These are phyloP conservation scores for Reutealis trisperma DNA, from an alignment of 345 rosid species.

Conservation along the genomic window DNA sequence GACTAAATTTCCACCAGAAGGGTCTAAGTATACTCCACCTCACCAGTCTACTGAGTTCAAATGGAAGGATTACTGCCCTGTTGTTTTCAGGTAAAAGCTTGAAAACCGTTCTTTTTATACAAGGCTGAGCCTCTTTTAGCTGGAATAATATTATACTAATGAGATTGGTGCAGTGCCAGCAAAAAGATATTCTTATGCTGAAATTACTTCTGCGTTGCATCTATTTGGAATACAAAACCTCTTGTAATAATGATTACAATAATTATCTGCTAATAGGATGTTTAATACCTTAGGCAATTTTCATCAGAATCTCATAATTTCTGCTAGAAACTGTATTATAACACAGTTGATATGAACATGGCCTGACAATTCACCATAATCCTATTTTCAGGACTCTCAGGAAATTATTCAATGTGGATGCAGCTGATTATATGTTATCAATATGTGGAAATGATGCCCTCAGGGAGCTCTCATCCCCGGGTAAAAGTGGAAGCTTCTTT, in stretches of 20 bases:
- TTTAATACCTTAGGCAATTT: neutral
- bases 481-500: constrained; percentile 97
- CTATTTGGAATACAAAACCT: neutral
- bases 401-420: constrained; percentile 84
- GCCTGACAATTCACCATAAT: constrained; percentile 18
- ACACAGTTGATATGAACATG: neutral
- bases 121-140: constrained; percentile 1
- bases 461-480: constrained; percentile 96
- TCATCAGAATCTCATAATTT: neutral
- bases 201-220: neutral
- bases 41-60: constrained; percentile 87
- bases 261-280: neutral
- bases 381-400: constrained; percentile 73
- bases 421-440: constrained; percentile 97
- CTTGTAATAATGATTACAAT: neutral
- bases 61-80: constrained; percentile 98
- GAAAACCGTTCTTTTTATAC: neutral
- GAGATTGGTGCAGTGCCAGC: neutral
- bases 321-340: neutral
- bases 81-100: constrained; percentile 80
- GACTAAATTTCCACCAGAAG: constrained; percentile 95
- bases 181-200: neutral
- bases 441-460: constrained; percentile 95
- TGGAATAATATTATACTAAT: neutral
- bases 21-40: constrained; percentile 94